Percentiles rank a stretch among this genome's conserved stretches.
Evolutionary conservation across 2,329 filamentous ascomycete genomes (phyloP).

Genomic region (Pseudogymnoascus sp.): DNA sequence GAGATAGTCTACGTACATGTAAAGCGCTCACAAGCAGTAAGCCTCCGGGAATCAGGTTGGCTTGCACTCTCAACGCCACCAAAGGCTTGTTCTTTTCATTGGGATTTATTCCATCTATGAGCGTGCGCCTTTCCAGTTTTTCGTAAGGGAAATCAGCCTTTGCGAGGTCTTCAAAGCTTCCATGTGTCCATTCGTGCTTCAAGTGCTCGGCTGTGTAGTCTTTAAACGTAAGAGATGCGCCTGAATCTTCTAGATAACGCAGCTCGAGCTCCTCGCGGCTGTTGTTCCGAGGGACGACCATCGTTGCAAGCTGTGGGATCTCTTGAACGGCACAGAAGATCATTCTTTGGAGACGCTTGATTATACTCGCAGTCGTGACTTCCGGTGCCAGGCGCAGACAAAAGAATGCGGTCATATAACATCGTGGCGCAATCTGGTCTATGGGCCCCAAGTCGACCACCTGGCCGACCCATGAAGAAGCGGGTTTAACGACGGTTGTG

Average conservation of each 20-base stretch:
- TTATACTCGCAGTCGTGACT: not conserved
- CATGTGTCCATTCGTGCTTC: constrained; percentile 1
- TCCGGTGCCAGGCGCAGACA: not conserved
- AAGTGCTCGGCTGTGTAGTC: not conserved
- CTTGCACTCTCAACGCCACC: not conserved
- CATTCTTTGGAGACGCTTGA: not conserved
- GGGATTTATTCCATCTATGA: not conserved
- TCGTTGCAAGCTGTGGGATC: not conserved
- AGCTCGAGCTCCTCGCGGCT: constrained; percentile 6
- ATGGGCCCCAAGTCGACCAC: constrained; percentile 1
- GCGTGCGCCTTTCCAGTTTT: not conserved
- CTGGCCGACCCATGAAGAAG: not conserved
- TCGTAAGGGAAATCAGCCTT: not conserved
- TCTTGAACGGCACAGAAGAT: not conserved
- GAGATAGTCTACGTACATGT: constrained; percentile 4
- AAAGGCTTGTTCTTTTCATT: not conserved
- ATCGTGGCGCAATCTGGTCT: constrained; percentile 9
- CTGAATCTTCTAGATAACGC: not conserved
- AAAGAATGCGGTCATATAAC: not conserved
- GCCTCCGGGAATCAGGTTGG: constrained; percentile 3
- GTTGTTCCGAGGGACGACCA: not conserved
- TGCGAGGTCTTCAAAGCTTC: constrained; percentile 7
- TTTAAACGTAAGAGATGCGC: constrained; percentile 2
- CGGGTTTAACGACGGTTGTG: not conserved
- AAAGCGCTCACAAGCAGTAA: constrained; percentile 1